A percentile compares a stretch with the other conserved stretches of the same genome.
Evolutionary conservation across 345 rosid genomes (phyloP).

Genomic region (Salix exigua): DNA sequence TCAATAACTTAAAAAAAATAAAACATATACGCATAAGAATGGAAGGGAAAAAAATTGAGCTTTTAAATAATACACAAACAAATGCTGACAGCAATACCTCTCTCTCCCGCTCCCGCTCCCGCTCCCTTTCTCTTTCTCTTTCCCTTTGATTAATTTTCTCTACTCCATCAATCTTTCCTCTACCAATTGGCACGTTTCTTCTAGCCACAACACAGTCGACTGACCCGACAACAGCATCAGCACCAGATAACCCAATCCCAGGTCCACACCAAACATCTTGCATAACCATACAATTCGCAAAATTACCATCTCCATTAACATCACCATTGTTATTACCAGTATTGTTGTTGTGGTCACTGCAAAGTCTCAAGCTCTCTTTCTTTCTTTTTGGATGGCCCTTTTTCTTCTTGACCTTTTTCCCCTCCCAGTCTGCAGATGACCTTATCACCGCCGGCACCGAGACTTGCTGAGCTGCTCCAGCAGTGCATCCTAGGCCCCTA

Average conservation of each 20-base stretch:
- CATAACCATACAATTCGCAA: slow-evolving; percentile 1
- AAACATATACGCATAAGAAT: not conserved
- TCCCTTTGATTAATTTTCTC: slow-evolving; percentile 39
- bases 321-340: not conserved
- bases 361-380: slow-evolving; percentile 26
- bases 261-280: slow-evolving; percentile 96
- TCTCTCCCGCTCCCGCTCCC: slow-evolving; percentile 16
- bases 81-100: slow-evolving; percentile 16
- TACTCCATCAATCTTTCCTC: slow-evolving; percentile 64
- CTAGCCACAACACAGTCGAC: slow-evolving; percentile 54
- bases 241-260: slow-evolving; percentile 69
- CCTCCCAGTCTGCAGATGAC: slow-evolving; percentile 81
- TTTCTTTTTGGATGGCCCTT: slow-evolving; percentile 38
- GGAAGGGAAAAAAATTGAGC: not conserved
- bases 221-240: slow-evolving; percentile 65
- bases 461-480: slow-evolving; percentile 72
- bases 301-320: not conserved
- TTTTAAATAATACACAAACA: not conserved
- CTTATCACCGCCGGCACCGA: slow-evolving; percentile 78
- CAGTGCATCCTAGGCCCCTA: slow-evolving; percentile 67
- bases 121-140: slow-evolving; percentile 17
- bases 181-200: slow-evolving; percentile 44
- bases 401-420: slow-evolving; percentile 44
- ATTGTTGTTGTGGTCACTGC: slow-evolving; percentile 8
- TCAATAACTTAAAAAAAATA: not conserved